Conservation (phyloP, 2,329 filamentous ascomycete species). For the Clonostachys byssicola region DNA sequence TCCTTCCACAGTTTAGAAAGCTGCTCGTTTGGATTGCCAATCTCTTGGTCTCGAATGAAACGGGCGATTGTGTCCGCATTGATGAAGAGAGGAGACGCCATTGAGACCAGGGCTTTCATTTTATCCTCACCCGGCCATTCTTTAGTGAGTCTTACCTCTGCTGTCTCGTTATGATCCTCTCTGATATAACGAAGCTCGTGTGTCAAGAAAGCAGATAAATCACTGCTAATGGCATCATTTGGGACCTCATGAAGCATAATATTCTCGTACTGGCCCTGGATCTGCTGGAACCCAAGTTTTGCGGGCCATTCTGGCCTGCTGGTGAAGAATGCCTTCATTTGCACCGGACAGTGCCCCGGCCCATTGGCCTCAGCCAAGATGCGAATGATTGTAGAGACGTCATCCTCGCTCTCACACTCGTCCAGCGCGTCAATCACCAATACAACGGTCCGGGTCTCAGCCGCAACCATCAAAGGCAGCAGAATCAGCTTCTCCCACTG, state of each 20-base stretch:
- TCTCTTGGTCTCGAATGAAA: not conserved
- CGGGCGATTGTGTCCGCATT: slow-evolving; percentile 19
- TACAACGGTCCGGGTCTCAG: not conserved
- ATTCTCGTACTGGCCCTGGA: slow-evolving; percentile 19
- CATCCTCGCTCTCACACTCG: not conserved
- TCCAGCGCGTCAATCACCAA: slow-evolving; percentile 2
- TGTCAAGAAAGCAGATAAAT: slow-evolving; percentile 24
- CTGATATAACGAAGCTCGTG: slow-evolving; percentile 18
- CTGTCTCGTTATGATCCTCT: slow-evolving; percentile 7
- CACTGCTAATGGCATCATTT: slow-evolving; percentile 17
- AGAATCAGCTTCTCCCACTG: slow-evolving; percentile 62
- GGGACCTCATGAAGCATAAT: slow-evolving; percentile 25
- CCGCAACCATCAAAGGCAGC: slow-evolving; percentile 62
- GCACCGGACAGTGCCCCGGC: not conserved
- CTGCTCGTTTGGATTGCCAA: slow-evolving; percentile 8
- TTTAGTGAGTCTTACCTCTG: slow-evolving; percentile 1
- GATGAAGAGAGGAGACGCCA: slow-evolving; percentile 22
- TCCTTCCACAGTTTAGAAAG: slow-evolving; percentile 12
- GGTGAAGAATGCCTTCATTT: slow-evolving; percentile 27
- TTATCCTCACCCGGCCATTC: slow-evolving; percentile 3
- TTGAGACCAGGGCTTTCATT: slow-evolving; percentile 10
- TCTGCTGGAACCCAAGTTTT: slow-evolving; percentile 21
- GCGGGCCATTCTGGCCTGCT: slow-evolving; percentile 30
- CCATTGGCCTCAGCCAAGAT: slow-evolving; percentile 1
- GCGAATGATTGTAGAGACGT: not conserved